Conservation (phyloP, 2,329 filamentous ascomycete species). For the Sphaerulina vaccinii region DNA sequence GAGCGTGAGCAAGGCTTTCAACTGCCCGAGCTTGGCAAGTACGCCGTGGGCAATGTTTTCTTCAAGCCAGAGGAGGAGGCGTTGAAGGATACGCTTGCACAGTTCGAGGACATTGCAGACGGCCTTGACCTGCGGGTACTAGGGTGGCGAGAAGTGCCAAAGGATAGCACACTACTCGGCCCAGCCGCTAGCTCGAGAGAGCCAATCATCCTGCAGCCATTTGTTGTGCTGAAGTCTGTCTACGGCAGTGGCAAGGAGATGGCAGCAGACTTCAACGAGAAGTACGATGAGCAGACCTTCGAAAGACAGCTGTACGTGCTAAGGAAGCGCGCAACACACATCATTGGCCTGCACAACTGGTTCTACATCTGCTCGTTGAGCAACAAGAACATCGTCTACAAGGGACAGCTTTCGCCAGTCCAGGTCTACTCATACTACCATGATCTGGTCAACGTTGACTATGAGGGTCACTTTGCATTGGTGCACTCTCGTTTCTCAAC, state of each 20-base stretch:
- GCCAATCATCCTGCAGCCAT: conserved; percentile 92
- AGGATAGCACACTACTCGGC: conserved; percentile 88
- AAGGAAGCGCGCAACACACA: conserved; percentile 90
- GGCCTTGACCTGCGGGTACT: conserved; percentile 83
- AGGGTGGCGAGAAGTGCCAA: conserved; percentile 93
- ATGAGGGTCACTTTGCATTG: conserved; percentile 93
- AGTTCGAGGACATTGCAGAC: conserved; percentile 91
- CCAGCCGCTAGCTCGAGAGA: conserved; percentile 91
- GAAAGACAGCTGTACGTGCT: conserved; percentile 93
- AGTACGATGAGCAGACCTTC: conserved; percentile 81
- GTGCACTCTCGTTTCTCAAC: conserved; percentile 98
- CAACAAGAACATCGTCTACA: conserved; percentile 99
- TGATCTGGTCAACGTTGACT: conserved; percentile 93
- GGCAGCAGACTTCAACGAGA: conserved; percentile 71
- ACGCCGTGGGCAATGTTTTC: conserved; percentile 96
- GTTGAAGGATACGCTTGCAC: conserved; percentile 82
- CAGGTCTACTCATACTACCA: conserved; percentile 99
- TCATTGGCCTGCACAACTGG: conserved; percentile 95
- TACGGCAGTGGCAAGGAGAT: conserved; percentile 82
- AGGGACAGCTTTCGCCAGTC: conserved; percentile 88
- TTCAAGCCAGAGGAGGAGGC: conserved; percentile 95
- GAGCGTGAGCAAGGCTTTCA: conserved; percentile 84
- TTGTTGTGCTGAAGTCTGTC: conserved; percentile 80
- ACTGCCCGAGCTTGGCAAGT: conserved; percentile 84
- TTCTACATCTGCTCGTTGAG: conserved; percentile 96